Base-by-base conservation (phyloP, 805 yeast genomes). In the Wickerhamomyces hampshirensis region DNA sequence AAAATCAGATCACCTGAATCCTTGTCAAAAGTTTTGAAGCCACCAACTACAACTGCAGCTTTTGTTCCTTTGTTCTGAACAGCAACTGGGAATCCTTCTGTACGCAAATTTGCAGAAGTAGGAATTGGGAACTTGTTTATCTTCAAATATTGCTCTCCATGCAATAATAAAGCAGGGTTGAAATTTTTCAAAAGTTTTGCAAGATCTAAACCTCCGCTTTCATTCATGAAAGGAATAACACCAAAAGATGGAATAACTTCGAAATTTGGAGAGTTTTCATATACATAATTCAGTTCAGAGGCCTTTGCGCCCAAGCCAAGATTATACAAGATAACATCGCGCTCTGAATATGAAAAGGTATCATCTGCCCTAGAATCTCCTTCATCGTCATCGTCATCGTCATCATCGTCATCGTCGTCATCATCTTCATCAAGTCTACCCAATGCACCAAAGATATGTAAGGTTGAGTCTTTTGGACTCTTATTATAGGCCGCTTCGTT, bases 121-220 rank as follows among this genome's bases (percentile, higher is more conserved):
- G 96, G 94, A 39, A 91, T 69, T 39, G 95, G 93, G 68, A 73
- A 79, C 59, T 80, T 75, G 46, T 71, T 70, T 44, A 91, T 60
- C 62, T 78, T 87, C 50, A 89, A 68, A 62, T 84, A 91, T 60
- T 91, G 97, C 65, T 91, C 98, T 41, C 98, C 98, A 59, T 91
- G 98, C 49, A 91, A 73, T 55, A 91, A 71, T 62, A 82, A 71
- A 77, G 87, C 81, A 42, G 93, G 95, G 63, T 86, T 85, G 71
- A 86, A 91, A 64, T 85, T 79, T 40, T 79, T 83, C 49, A 91
- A 78, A 30, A 80, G 59, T 40, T 70, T 66, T 42, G 72, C 65
- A 57, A 82, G 75, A 24, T 83, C 71, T 37, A 77, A 58, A 39
- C 74, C 74, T 38, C 77, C 66, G 33, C 69, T 73, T 32, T 79